phyloP scores from a whole-genome alignment of 345 rosid species.

The Syzygium jambos region DNA sequence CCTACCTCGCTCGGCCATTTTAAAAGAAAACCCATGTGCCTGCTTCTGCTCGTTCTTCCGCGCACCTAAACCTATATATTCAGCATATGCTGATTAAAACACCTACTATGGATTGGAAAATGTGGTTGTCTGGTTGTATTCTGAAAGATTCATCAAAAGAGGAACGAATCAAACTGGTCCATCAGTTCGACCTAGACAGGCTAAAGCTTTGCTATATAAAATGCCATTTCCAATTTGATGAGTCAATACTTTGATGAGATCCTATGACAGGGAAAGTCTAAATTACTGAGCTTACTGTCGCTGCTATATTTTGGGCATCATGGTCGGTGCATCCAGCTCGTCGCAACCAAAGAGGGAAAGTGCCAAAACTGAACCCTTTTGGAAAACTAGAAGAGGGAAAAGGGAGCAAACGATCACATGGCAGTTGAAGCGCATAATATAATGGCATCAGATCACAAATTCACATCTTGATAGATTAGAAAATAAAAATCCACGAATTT shows the following conservation, averaged over 20 bases:
- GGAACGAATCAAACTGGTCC: not conserved
- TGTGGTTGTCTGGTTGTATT: not conserved
- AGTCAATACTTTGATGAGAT: not conserved
- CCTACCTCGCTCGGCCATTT: not conserved
- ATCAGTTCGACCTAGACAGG: not conserved
- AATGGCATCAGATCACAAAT: not conserved
- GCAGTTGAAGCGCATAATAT: not conserved
- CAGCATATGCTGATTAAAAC: not conserved
- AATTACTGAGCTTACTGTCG: not conserved
- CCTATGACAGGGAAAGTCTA: not conserved
- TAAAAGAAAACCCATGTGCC: not conserved
- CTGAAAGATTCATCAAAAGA: not conserved
- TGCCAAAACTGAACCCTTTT: not conserved
- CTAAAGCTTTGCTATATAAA: not conserved
- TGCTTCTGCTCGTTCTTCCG: not conserved
- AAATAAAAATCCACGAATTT: not conserved
- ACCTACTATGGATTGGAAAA: not conserved
- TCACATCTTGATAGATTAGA: not conserved
- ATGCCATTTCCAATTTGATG: not conserved
- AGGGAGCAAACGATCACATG: not conserved
- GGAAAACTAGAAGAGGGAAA: not conserved
- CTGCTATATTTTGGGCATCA: not conserved
- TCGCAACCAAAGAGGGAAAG: not conserved
- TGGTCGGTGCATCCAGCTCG: not conserved
- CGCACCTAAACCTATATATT: not conserved